These are phyloP conservation scores for Geoglossum cookeanum DNA, from an alignment of 2,329 filamentous ascomycete genomes.

Conservation along the genomic window DNA sequence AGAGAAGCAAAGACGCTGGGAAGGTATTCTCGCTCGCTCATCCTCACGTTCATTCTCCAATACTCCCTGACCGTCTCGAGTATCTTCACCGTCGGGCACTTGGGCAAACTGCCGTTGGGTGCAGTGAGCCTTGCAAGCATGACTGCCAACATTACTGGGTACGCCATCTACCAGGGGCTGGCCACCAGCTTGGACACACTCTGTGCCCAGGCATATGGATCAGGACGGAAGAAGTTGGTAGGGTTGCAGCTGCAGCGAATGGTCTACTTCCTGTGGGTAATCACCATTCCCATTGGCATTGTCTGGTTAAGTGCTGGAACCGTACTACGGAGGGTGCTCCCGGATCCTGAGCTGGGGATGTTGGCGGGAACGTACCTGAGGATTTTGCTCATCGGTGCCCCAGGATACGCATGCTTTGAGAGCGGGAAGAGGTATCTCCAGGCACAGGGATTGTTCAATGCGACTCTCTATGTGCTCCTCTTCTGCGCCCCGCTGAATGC, in stretches of 20 bases:
- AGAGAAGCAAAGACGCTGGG: slow-evolving; percentile 68
- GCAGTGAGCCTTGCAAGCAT: slow-evolving; percentile 53
- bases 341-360: slow-evolving; percentile 48
- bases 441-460: slow-evolving; percentile 69
- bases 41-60: slow-evolving; percentile 58
- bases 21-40: slow-evolving; percentile 49
- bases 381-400: slow-evolving; percentile 49
- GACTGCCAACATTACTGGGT: slow-evolving; percentile 63
- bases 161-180: slow-evolving; percentile 64
- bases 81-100: slow-evolving; percentile 57
- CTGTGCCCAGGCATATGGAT: slow-evolving; percentile 85
- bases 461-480: slow-evolving; percentile 65
- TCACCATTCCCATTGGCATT: slow-evolving; percentile 52
- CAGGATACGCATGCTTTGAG: slow-evolving; percentile 60
- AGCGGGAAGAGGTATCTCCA: slow-evolving; percentile 71
- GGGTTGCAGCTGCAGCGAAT: slow-evolving; percentile 68
- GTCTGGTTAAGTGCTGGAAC: slow-evolving; percentile 51
- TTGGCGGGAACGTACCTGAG: slow-evolving; percentile 58
- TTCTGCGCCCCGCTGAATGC: slow-evolving; percentile 69
- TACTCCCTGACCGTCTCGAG: slow-evolving; percentile 71
- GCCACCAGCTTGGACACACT: slow-evolving; percentile 83
- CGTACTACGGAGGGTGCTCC: slow-evolving; percentile 48
- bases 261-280: slow-evolving; percentile 54
- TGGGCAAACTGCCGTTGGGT: slow-evolving; percentile 51
- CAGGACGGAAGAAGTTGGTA: slow-evolving; percentile 73